Percentiles rank a stretch among this genome's conserved stretches.
Evolutionary conservation across 306 rosid species (phyloP).

Genomic region (Castanospermum australe): DNA sequence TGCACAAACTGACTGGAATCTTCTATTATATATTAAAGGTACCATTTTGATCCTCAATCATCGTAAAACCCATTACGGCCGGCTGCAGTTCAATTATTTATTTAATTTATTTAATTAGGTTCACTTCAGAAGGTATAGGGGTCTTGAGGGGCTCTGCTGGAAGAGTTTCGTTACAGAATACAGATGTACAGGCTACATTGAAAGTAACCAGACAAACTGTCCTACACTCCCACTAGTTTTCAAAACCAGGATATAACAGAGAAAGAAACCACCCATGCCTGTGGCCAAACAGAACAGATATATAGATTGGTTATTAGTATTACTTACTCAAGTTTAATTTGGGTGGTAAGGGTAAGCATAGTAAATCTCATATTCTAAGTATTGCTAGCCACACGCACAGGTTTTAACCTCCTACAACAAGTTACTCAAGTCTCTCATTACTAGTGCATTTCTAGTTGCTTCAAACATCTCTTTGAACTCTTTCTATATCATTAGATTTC

Average conservation of each 20-base stretch:
- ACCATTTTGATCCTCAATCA: neutral
- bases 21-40: neutral
- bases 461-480: neutral
- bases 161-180: neutral
- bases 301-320: neutral
- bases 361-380: neutral
- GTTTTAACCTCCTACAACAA: no score
- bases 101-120: neutral
- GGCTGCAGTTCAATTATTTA: neutral
- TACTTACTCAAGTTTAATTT: neutral
- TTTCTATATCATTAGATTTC: neutral
- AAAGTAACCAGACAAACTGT: neutral
- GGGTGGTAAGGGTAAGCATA: neutral
- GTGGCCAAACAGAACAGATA: neutral
- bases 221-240: neutral
- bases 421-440: no score
- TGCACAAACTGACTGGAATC: neutral
- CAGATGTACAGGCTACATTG: neutral
- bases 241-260: neutral
- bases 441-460: no score
- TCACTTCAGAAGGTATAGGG: neutral
- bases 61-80: neutral
- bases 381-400: neutral
- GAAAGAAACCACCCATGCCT: neutral
- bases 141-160: neutral